Evolutionary conservation across 306 rosid species (phyloP).

Genomic region (Calophaca sinica): DNA sequence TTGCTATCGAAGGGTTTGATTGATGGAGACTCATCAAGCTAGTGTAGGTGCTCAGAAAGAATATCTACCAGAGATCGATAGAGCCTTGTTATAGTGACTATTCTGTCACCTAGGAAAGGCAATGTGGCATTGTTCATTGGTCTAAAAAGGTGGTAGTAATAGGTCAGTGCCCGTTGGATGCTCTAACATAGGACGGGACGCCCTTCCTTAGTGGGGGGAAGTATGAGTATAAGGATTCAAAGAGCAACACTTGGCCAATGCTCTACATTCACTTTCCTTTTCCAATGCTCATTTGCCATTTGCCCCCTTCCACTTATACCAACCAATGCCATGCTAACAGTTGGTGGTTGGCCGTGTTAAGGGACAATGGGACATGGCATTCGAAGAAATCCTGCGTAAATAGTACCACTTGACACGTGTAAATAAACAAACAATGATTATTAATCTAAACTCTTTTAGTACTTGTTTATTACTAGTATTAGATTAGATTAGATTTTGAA

Average conservation of each 20-base stretch:
- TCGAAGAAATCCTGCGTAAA: too few relatives aligned
- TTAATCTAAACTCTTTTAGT: too few relatives aligned
- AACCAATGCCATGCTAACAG: conserved; percentile 48
- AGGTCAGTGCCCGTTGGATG: conserved; percentile 38
- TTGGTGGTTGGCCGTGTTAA: background rate
- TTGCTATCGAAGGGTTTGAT: conserved; percentile 33
- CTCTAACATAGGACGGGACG: background rate
- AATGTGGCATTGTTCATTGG: conserved; percentile 41
- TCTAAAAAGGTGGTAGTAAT: background rate
- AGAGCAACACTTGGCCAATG: conserved; percentile 43
- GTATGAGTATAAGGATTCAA: background rate
- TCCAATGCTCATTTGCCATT: background rate
- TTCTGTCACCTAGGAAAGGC: too few relatives aligned
- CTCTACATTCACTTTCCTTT: conserved; percentile 6
- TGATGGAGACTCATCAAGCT: conserved; percentile 55
- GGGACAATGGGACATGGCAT: background rate
- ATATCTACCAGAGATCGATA: conserved; percentile 39
- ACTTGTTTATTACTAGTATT: too few relatives aligned
- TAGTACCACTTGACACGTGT: too few relatives aligned
- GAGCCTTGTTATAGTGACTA: too few relatives aligned
- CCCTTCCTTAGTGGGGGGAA: background rate
- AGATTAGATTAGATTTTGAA: too few relatives aligned
- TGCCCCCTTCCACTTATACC: conserved; percentile 26
- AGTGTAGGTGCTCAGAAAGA: conserved; percentile 30
- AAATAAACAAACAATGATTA: too few relatives aligned